These are phyloP conservation scores for Chytriomyces sp. DNA, from an alignment of 192 early-diverging fungal genomes.

Conservation along the genomic window DNA sequence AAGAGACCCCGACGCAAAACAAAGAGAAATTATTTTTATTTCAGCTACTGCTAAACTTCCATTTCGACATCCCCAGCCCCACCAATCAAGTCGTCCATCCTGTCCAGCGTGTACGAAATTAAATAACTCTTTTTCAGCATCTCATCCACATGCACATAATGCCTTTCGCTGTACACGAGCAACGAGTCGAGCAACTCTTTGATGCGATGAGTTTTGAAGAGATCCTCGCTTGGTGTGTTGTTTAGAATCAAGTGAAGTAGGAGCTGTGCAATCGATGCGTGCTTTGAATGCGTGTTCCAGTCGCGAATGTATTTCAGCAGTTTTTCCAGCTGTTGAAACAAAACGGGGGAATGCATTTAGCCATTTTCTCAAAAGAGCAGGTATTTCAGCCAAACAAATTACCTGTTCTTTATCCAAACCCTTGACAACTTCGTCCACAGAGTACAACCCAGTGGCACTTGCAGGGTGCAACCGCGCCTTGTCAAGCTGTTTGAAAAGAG, in stretches of 20 bases:
- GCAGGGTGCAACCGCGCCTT: slow-evolving; percentile 30
- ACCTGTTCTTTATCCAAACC: slow-evolving; percentile 60
- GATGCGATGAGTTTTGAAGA: slow-evolving; percentile 77
- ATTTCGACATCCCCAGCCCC: not conserved
- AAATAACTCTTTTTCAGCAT: slow-evolving; percentile 83
- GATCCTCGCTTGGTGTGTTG: slow-evolving; percentile 64
- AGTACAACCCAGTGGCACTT: slow-evolving; percentile 64
- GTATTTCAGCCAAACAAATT: not conserved
- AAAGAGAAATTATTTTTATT: no score
- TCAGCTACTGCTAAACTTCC: no score
- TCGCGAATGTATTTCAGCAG: slow-evolving; percentile 83
- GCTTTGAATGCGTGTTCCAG: slow-evolving; percentile 94
- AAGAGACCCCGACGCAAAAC: no score
- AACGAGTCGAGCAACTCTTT: slow-evolving; percentile 86
- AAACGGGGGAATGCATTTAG: slow-evolving; percentile 29
- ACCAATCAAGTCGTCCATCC: slow-evolving; percentile 68
- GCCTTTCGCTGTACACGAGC: slow-evolving; percentile 89
- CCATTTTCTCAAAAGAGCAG: slow-evolving; percentile 9
- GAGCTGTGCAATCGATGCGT: slow-evolving; percentile 79
- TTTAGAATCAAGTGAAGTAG: slow-evolving; percentile 77
- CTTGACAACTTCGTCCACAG: slow-evolving; percentile 74
- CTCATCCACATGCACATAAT: slow-evolving; percentile 80
- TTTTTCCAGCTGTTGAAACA: slow-evolving; percentile 70
- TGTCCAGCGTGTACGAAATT: slow-evolving; percentile 87
- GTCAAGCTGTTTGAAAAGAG: slow-evolving; percentile 51